These are phyloP conservation scores for Citrus medica DNA, from an alignment of 345 rosid species.

Conservation along the genomic window DNA sequence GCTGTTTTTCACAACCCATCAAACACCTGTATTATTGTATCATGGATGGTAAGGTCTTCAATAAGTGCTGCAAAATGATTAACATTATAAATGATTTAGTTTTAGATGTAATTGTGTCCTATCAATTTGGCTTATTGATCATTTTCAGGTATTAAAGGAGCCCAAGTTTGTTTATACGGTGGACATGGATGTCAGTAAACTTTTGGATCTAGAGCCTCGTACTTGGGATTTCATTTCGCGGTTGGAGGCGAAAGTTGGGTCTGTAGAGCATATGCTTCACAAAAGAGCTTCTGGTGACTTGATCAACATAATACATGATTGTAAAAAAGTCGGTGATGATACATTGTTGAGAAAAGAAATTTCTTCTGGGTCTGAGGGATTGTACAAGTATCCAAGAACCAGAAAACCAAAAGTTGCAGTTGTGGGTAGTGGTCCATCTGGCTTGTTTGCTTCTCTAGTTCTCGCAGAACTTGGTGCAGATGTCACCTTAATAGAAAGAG, in stretches of 20 bases:
- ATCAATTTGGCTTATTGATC: slow-evolving; percentile 16
- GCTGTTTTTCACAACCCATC: background rate
- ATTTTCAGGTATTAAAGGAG: slow-evolving; percentile 63
- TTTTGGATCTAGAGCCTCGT: slow-evolving; percentile 78
- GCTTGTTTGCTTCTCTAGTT: slow-evolving; percentile 89
- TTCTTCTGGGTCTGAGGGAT: slow-evolving; percentile 19
- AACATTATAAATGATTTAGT: background rate
- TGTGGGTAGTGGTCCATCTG: slow-evolving; percentile 94
- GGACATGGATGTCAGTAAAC: slow-evolving; percentile 72
- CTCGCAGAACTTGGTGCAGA: slow-evolving; percentile 95
- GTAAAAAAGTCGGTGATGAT: slow-evolving; percentile 27
- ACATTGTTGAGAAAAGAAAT: slow-evolving; percentile 10
- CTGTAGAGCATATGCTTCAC: slow-evolving; percentile 49
- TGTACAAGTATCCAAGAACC: slow-evolving; percentile 19
- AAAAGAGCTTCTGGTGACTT: slow-evolving; percentile 56
- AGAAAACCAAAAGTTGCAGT: slow-evolving; percentile 67
- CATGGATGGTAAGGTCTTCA: background rate
- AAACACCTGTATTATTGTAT: background rate
- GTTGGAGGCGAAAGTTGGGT: slow-evolving; percentile 70
- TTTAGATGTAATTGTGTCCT: background rate
- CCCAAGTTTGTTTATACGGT: slow-evolving; percentile 92
- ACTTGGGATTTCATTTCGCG: slow-evolving; percentile 73
- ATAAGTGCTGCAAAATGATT: background rate
- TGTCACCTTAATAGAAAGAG: slow-evolving; percentile 90
- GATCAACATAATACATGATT: slow-evolving; percentile 46